Base-by-base conservation (phyloP, 768 basidiomycete species). In the Paxillus involutus region DNA sequence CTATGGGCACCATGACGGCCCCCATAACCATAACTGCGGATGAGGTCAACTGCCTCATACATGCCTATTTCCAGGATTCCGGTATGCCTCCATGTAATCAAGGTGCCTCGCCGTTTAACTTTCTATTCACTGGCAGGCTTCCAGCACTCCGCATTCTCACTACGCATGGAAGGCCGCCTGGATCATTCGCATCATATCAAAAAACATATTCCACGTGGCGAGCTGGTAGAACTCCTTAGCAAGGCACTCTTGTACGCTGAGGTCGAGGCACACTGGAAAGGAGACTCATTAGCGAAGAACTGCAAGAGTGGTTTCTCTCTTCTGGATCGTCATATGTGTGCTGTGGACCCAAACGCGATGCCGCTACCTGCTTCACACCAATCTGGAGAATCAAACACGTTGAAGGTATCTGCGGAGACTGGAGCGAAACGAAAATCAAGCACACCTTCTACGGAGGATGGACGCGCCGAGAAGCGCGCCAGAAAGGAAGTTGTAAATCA, bases 41-140 rank as follows among this genome's bases (percentile, higher is more conserved):
- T 59, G 89, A 93, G 66, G 78, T 94, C 56, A 94, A 94, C 67
- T 89, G 86, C 63, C 81, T 93, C 57, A 86, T 94, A 44, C 85
- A 93, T 69, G 80, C 91, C 2, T 94, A 92, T 64, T 83, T 94
- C 59, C 77, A 85, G 59, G 91, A 94, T 61, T 91, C 89, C 32
- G 91, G 91, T 89, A 17, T 51, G 45, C 30, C 33, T n/a, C 24
- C 13, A 11, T 36, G 39, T 13, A 26, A 32, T 45, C 46, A 16
- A 14, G 49, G 19, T 14, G 35, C 33, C 51, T 41, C 44, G 55
- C 59, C 30, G 49, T 54, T 55, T 58, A 19, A 55, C 51, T 44
- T 26, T 8, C 35, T 13, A 29, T 11, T 39, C 52, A 32, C 9
- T 32, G 32, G 32, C 32, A 91, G 91, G 91, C 51, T 90, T 93